These are phyloP conservation scores for Cornus controversa DNA, from an alignment of 148 eudicot genomes.

Conservation along the genomic window DNA sequence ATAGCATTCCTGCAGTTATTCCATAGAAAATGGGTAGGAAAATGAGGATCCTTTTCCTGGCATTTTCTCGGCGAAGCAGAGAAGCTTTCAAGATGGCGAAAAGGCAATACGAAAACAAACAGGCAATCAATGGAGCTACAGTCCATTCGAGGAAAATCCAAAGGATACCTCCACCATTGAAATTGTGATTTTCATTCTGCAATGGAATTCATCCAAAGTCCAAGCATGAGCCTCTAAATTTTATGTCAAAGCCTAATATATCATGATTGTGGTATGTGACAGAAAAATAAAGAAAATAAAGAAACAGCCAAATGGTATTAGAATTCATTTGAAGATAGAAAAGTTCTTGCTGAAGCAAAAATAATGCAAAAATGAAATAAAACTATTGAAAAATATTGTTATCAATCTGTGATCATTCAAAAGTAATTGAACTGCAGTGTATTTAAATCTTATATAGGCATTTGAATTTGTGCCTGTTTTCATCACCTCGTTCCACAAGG, in stretches of 20 bases:
- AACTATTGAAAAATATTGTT: no score
- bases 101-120: not conserved
- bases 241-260: not conserved
- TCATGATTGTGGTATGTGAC: no score
- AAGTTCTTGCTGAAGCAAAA: not conserved
- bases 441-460: not conserved
- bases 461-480: not conserved
- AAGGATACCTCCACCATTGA: not conserved
- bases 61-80: conserved; percentile 1
- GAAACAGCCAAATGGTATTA: no score
- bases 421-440: no score
- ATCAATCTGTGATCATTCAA: no score
- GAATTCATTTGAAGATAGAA: not conserved
- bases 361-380: no score
- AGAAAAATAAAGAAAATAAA: no score
- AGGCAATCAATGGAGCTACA: not conserved
- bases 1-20: conserved; percentile 6
- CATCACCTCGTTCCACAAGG: conserved; percentile 13
- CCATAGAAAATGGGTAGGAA: conserved; percentile 1
- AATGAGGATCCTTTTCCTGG: not conserved
- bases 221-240: not conserved
- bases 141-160: conserved; percentile 9
- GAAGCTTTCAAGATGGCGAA: not conserved
- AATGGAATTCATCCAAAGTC: not conserved
- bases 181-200: conserved; percentile 13